Base-by-base conservation (phyloP, 2,329 filamentous ascomycete species). In the Aspergillus texensis region DNA sequence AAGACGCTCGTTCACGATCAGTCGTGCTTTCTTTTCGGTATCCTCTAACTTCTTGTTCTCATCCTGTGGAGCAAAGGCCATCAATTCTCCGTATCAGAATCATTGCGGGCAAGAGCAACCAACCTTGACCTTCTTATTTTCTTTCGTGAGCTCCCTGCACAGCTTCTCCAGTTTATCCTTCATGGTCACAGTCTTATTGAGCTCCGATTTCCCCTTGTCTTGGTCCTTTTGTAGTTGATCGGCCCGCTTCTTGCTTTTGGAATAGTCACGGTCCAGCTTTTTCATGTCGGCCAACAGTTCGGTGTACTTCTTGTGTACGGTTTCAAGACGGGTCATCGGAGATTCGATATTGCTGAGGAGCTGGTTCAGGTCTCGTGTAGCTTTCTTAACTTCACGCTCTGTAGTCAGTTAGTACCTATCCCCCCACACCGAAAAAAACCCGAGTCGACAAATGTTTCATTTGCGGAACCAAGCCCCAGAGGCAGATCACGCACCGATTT, bases 91-190 rank as follows among this genome's bases (percentile, higher is more conserved):
- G 48, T 9, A 12, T 21, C 32, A n/a, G 21, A 14, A 24, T 24
- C n/a, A 41, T 36, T 41, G 52, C 19, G 12, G 28, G 28, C 39
- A 50, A 52, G 58, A 61, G 60, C 50, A 60, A 76, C 82, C 70
- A 79, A 95, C 92, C 90, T 98, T 98, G 68, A 99, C 88, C 81
- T 96, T 96, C 80, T 98, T 98, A 78, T 99, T 99, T 75, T 99
- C 95, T 72, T 94, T 91, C 65, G 96, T 95, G 61, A 99, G 85
- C 78, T 99, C 95, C 62, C 95, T 86, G 72, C 94, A 97, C 36
- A 99, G 84, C 77, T 98, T 99, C 80, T 99, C 95, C 53, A 99
- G 83, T 80, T 98, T 98, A 77, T 98, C 94, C 78, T 96, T 97
- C 75, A 98, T 88, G 1, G 90, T 91, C 24, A 91, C 89, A 26